Conservation (phyloP, 2,329 filamentous ascomycete genomes). For the Penicillium sumatraense region DNA sequence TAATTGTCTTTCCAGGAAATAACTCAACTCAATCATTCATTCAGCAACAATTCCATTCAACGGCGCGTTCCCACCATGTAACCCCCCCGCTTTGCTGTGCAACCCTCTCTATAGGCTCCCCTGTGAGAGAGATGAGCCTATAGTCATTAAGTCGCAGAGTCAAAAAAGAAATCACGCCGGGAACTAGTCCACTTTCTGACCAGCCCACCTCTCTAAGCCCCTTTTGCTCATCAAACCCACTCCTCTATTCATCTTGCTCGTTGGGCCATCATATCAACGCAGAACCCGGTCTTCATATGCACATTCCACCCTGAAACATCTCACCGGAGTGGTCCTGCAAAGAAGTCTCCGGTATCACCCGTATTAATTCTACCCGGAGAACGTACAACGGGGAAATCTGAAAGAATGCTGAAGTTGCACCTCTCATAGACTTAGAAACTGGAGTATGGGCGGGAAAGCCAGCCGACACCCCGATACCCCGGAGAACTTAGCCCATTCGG, state of each 20-base stretch:
- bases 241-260: background rate
- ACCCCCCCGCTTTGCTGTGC: background rate
- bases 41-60: background rate
- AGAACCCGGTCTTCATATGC: constrained; percentile 1
- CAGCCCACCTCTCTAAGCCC: constrained; percentile 1
- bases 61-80: background rate
- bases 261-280: constrained; percentile 1
- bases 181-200: constrained; percentile 5
- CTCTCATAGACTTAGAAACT: background rate
- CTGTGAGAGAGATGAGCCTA: background rate
- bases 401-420: background rate
- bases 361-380: background rate
- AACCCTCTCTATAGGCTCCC: background rate
- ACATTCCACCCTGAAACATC: constrained; percentile 8
- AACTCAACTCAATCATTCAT: background rate
- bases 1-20: no score
- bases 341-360: constrained; percentile 12
- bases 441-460: background rate
- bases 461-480: constrained; percentile 1
- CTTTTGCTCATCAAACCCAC: background rate
- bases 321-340: constrained; percentile 11
- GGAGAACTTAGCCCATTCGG: constrained; percentile 9
- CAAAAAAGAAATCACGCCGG: constrained; percentile 1
- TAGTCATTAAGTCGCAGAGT: background rate
- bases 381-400: no score